Base-by-base conservation (phyloP, 148 eudicot genomes). In the Cornus controversa region DNA sequence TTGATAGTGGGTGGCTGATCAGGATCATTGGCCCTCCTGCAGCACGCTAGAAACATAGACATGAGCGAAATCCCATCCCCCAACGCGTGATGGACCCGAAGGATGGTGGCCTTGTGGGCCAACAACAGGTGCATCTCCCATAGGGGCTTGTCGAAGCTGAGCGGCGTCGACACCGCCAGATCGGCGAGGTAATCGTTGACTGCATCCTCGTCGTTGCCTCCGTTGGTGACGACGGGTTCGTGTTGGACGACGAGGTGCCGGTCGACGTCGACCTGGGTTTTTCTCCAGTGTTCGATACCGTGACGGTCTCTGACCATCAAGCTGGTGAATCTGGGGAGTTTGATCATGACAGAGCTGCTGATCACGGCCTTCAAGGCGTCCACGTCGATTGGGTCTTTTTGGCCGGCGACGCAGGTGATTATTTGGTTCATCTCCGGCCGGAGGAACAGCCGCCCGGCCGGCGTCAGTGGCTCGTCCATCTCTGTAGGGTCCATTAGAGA, bases 11-110 rank as follows among this genome's bases (percentile, higher is more conserved):
- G 86, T 71, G 24, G 71, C 81, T 66, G 69, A 29, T 65, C 69
- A 4, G 84, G 82, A 66, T 84, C 87, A 31, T 81, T 82, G 7
- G 68, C 82, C 54, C 70, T 67, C 73, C 85, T 36, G 64, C 82
- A 90, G 36, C 80, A 74, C 68, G 90, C 71, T 36, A 81, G n/a
- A 18, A 94, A 60, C 89, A 89, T 31, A 0, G 98, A 86, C 93
- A 94, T 88, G 67, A 94, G 63, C 8, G 97, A 92, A 5, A 86
- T 81, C 2, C 94, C 98, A 67, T 94, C 98, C 1, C 98, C 98
- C 20, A 92, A 27, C 0, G 92, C 88, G 77, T 94, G 98, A 29
- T 94, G 98, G 8, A 92, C 71, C 11, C 98, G 85, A 8, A 90
- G 72, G 23, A 92, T 82, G 6, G 77, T 79, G 45, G 91, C 89